Base-by-base conservation (phyloP, 73 alveolate species). In the Paramecium sexaurelia region DNA sequence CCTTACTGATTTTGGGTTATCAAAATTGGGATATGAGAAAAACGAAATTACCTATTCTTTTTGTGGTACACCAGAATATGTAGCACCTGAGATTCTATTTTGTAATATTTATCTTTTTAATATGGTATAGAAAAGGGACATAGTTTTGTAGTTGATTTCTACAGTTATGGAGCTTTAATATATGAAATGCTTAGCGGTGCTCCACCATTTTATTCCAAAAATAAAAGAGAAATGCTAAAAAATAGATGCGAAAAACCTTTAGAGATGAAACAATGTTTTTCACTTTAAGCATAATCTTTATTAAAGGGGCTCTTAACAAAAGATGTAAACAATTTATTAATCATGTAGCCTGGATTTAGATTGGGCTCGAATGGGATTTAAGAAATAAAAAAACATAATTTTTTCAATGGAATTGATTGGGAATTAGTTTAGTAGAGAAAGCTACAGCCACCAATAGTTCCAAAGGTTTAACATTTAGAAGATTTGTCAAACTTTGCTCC, bases 361-460 rank as follows among this genome's bases (percentile, higher is more conserved):
- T 45, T 67, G 15, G 95, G 95, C 19, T 40, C 45, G 41, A 92
- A 92, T 61, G 94, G 87, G 6, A 91, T 66, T n/a, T 29, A 66
- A 19, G 94, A 84, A 55, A 67, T 92, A 3, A 92, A 92, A 84
- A 91, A 55, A 24, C 95, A 92, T 51, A 84, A 85, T 13, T 92
- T 87, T 51, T 87, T 92, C 68, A 73, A 55, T 11, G 84, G 68
- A 20, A 75, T 92, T n/a, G 84, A 92, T 55, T 92, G 95, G 95
- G 73, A 57, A 75, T 91, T 69, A 24, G 83, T 95, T 51, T 75
- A 92, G 19, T 85, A 85, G 43, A 95, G 95, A 87, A 92, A 85
- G 92, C 66, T 95, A n/a, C 66, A 78, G 56, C 98, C 99, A 2
- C 97, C 97, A 8, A 95, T 96, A 91, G 47, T 93, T 13, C 99